Conservation (phyloP, 352 stramenopile species). For the Pythium scleroteichum region DNA sequence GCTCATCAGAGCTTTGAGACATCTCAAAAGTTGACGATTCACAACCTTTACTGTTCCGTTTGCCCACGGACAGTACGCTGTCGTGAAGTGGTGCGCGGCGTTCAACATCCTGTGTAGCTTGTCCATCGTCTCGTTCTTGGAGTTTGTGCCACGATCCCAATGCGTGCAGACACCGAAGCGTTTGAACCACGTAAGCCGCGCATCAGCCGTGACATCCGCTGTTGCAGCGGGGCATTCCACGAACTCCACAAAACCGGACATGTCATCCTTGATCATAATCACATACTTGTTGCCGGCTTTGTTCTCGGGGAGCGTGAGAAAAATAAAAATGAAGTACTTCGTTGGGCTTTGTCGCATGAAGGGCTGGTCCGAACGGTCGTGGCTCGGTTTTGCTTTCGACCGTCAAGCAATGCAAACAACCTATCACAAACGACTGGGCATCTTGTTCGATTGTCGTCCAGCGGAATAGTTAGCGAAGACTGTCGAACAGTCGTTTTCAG, state of each 20-base stretch:
- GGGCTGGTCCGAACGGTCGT: conserved; percentile 21
- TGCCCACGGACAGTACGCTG: conserved; percentile 35
- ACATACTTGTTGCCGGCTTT: conserved; percentile 26
- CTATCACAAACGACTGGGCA: too few relatives aligned
- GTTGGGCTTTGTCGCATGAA: conserved; percentile 35
- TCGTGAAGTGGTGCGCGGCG: conserved; percentile 34
- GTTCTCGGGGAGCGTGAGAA: conserved; percentile 22
- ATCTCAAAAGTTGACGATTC: conserved; percentile 25
- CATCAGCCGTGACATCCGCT: neutral
- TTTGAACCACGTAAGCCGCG: conserved; percentile 30
- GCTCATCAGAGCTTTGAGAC: conserved; percentile 22
- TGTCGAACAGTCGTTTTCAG: too few relatives aligned
- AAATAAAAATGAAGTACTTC: conserved; percentile 45
- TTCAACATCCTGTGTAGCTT: conserved; percentile 13
- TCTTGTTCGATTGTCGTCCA: too few relatives aligned
- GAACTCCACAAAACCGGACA: conserved; percentile 32
- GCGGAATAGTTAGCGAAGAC: too few relatives aligned
- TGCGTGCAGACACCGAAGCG: conserved; percentile 13
- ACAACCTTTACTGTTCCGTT: conserved; percentile 43
- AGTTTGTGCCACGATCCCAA: conserved; percentile 38
- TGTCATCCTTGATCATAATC: conserved; percentile 33
- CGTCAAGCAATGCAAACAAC: conserved; percentile 28
- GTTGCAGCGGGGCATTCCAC: conserved; percentile 15
- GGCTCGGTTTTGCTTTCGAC: conserved; percentile 14
- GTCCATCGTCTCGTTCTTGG: conserved; percentile 36